These are phyloP conservation scores for Wickerhamiella azymoides DNA, from an alignment of 805 yeast genomes.

Conservation along the genomic window DNA sequence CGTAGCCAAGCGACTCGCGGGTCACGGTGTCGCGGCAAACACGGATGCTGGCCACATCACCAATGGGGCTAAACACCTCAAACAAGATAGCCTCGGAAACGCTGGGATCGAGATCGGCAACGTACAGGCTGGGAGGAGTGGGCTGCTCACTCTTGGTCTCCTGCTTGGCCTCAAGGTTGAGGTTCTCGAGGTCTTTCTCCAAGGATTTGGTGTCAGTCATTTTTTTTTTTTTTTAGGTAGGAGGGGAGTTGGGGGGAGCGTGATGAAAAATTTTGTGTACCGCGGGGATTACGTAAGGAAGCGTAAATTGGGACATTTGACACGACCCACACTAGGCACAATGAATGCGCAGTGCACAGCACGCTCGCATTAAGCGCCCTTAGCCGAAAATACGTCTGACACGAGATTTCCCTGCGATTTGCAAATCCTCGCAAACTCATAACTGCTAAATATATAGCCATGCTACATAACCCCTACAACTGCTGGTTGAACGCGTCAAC, in stretches of 20 bases:
- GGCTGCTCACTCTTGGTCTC: slow-evolving; percentile 21
- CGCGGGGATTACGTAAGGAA: neutral
- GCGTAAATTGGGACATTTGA: neutral
- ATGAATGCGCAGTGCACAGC: too few relatives aligned
- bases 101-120: slow-evolving; percentile 87
- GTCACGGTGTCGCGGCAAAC: slow-evolving; percentile 98
- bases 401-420: too few relatives aligned
- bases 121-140: slow-evolving; percentile 68
- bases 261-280: slow-evolving; percentile 5
- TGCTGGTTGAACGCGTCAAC: slow-evolving; percentile 26
- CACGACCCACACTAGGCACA: neutral
- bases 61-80: slow-evolving; percentile 88
- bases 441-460: too few relatives aligned
- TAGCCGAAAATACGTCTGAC: too few relatives aligned
- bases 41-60: slow-evolving; percentile 92
- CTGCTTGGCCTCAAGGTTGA: slow-evolving; percentile 20
- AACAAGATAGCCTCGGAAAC: slow-evolving; percentile 90
- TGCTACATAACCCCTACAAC: too few relatives aligned
- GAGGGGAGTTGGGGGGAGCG: neutral
- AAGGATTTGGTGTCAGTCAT: slow-evolving; percentile 24
- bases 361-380: too few relatives aligned
- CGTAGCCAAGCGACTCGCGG: slow-evolving; percentile 94
- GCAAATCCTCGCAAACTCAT: too few relatives aligned
- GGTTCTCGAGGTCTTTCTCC: slow-evolving; percentile 26
- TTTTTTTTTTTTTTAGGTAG: slow-evolving; percentile 8